A percentile compares a stretch with the other conserved stretches of the same genome.
Evolutionary conservation across 2,329 filamentous ascomycete genomes (phyloP).

Genomic region (Aspergillus tamarii): DNA sequence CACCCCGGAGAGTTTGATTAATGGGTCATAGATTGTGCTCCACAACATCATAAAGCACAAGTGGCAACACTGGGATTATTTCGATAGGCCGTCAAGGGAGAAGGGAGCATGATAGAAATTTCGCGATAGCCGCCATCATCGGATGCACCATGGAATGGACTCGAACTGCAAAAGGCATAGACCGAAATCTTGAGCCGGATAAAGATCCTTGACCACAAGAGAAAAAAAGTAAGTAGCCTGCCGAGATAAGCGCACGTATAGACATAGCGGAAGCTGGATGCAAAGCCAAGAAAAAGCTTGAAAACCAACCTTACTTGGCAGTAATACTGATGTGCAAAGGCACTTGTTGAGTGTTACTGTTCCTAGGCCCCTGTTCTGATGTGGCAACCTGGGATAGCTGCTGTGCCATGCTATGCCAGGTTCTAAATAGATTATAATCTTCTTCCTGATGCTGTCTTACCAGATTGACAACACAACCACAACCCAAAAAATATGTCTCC

Average conservation of each 20-base stretch:
- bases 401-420: neutral
- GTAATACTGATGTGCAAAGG: neutral
- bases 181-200: neutral
- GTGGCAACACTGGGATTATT: neutral
- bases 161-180: neutral
- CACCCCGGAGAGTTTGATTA: neutral
- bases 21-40: neutral
- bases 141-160: neutral
- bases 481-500: conserved; percentile 33
- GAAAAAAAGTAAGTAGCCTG: neutral
- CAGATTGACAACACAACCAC: conserved; percentile 25
- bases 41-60: neutral
- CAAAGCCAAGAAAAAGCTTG: conserved; percentile 11
- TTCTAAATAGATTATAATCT: neutral
- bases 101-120: neutral
- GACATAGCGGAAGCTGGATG: neutral
- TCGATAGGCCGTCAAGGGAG: neutral
- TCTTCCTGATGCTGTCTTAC: neutral
- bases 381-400: neutral
- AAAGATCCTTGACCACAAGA: neutral
- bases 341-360: neutral
- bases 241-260: conserved; percentile 3
- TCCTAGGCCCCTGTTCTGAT: neutral
- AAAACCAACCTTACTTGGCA: neutral
- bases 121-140: neutral